Conservation (phyloP, 1,139 yeast species). For the Yamadazyma triangularis region DNA sequence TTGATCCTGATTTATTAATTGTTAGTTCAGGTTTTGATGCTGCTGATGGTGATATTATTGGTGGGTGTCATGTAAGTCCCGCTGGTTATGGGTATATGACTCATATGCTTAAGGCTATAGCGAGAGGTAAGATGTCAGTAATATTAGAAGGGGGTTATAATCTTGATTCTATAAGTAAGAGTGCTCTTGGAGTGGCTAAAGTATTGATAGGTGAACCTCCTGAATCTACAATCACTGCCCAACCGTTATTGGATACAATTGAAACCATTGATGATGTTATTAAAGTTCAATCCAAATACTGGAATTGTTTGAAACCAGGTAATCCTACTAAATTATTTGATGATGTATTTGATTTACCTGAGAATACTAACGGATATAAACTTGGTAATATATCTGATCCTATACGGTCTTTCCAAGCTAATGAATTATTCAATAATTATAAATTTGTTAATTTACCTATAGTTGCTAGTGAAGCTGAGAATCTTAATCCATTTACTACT, state of each 20-base stretch:
- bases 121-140: constrained; percentile 84
- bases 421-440: constrained; percentile 48
- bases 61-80: constrained; percentile 96
- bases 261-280: constrained; percentile 83
- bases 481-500: constrained; percentile 30
- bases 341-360: constrained; percentile 34
- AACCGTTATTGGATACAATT: constrained; percentile 76
- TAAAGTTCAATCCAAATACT: constrained; percentile 75
- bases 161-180: constrained; percentile 80
- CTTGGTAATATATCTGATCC: constrained; percentile 60
- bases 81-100: constrained; percentile 97
- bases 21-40: constrained; percentile 98
- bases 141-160: constrained; percentile 97
- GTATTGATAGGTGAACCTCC: constrained; percentile 95
- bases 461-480: constrained; percentile 26
- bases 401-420: constrained; percentile 66
- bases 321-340: constrained; percentile 35
- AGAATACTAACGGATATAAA: constrained; percentile 25
- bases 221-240: constrained; percentile 54
- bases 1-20: constrained; percentile 87
- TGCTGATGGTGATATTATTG: constrained; percentile 96
- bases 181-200: constrained; percentile 91
- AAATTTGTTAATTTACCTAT: constrained; percentile 70
- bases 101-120: constrained; percentile 80
- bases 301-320: constrained; percentile 85